phyloP scores from a whole-genome alignment of 495 filamentous ascomycete species.

The Staphylotrichum tortipilum region DNA sequence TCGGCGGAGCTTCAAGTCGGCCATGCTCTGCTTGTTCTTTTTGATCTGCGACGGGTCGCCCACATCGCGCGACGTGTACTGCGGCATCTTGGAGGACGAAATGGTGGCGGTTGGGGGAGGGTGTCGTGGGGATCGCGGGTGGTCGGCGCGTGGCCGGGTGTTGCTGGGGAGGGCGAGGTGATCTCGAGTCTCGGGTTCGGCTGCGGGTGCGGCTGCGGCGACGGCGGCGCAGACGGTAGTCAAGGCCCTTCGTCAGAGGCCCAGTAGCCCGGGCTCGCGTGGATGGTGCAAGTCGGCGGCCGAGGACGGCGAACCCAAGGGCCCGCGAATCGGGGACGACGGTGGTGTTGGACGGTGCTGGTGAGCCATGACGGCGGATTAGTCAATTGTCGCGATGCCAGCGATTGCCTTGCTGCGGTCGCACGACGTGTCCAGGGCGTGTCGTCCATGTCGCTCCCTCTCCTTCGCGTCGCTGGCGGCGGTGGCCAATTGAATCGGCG shows the following conservation, averaged over 20 bases:
- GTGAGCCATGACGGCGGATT: constrained; percentile 17
- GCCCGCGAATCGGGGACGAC: constrained; percentile 5
- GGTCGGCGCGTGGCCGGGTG: not conserved
- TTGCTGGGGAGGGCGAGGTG: not conserved
- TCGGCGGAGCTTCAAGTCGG: constrained; percentile 90
- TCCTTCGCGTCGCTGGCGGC: not conserved
- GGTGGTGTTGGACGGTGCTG: constrained; percentile 14
- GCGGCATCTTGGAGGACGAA: constrained; percentile 37
- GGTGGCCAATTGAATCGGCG: constrained; percentile 6
- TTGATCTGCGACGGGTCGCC: constrained; percentile 62
- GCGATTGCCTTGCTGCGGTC: too few relatives aligned
- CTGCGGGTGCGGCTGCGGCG: too few relatives aligned
- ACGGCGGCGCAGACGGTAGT: constrained; percentile 5
- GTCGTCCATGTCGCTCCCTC: not conserved
- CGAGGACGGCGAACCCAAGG: constrained; percentile 11
- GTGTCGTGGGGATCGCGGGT: not conserved
- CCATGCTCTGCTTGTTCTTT: constrained; percentile 99
- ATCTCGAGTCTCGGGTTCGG: not conserved
- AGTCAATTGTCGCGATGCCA: constrained; percentile 14
- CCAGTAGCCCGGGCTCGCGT: constrained; percentile 5
- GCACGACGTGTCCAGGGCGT: too few relatives aligned
- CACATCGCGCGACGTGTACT: constrained; percentile 48
- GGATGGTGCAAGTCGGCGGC: constrained; percentile 8
- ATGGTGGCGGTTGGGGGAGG: not conserved
- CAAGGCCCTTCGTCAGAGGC: not conserved